Conservation (phyloP, 2,329 filamentous ascomycete species). For the Elsinoe necatrix region DNA sequence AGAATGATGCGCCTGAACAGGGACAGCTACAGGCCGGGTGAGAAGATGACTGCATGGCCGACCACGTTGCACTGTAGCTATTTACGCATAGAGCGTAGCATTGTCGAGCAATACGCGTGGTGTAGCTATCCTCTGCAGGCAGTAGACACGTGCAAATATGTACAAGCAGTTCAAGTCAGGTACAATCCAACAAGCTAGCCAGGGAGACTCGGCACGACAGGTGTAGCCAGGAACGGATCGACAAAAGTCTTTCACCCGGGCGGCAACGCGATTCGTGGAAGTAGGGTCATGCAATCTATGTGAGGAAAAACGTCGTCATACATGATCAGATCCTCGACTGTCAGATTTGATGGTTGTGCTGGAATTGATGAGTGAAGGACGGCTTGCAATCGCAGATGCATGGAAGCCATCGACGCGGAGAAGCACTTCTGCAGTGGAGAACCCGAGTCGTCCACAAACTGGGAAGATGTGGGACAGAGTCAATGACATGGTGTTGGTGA, state of each 20-base stretch:
- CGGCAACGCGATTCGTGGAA: not conserved
- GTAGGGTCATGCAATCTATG: not conserved
- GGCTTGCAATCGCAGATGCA: not conserved
- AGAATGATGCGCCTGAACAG: no score
- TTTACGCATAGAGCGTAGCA: not conserved
- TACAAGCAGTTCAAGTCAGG: not conserved
- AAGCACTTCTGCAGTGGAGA: not conserved
- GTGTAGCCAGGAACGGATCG: conserved; percentile 3
- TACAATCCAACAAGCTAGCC: conserved; percentile 3
- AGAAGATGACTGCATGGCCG: not conserved
- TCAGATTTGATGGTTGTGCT: not conserved
- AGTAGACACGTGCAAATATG: not conserved
- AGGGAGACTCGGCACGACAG: not conserved
- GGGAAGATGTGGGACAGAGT: not conserved
- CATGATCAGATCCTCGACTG: not conserved
- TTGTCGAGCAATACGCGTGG: not conserved
- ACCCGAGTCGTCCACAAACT: not conserved
- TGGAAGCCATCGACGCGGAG: not conserved
- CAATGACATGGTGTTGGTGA: conserved; percentile 1
- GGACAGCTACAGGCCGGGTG: not conserved
- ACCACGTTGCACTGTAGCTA: not conserved
- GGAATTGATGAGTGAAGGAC: not conserved
- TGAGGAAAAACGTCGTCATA: not conserved
- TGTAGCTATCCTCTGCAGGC: not conserved
- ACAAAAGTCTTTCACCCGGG: not conserved